Base-by-base conservation (phyloP, 768 basidiomycete species). In the Fomitopsis pulvina region DNA sequence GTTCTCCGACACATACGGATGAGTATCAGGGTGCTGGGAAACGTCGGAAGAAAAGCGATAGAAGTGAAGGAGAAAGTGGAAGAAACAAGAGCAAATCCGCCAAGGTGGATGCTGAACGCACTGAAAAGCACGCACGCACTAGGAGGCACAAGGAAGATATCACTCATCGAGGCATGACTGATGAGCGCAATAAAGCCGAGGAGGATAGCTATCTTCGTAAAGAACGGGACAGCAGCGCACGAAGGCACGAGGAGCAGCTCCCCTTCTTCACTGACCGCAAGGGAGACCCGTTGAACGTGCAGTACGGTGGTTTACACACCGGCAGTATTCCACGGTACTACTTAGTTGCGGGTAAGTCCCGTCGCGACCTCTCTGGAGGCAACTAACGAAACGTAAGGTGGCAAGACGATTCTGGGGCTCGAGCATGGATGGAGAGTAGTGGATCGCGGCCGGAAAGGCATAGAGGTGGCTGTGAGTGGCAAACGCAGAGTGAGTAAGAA, bases 241-340 rank as follows among this genome's bases (percentile, higher is more conserved):
- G 58, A 55, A 63, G 60, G 25, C 25, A 28, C 32, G 52, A 43
- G 25, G 47, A 52, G 29, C 37, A 61, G 25, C 63, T 60, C 27
- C 51, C 67, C 8, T 88, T 78, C 65, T 87, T 76, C 60, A 79
- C 79, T 11, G 87, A 89, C 61, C 71, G 74, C 44, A 78, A 76
- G 57, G 86, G 85, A 2, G 87, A 90, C 62, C 53, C 65, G 39
- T 66, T 81, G 47, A 88, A 85, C 59, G 65, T 86, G 27, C 74
- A 74, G 38, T 89, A 85, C 57, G 87, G 85, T n/a, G 68, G 78
- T 2, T 57, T 85, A 27, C 72, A 86, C 59, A 61, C 74, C 25
- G 74, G 81, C 14, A 78, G 84, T 56, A 65, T 87, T 22, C 85
- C 87, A 14, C 86, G 76, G 62, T 85, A 87, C 60, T 72, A 70